These are phyloP conservation scores for Ophiosphaerella herpotricha DNA, from an alignment of 2,329 filamentous ascomycete genomes.

Conservation along the genomic window DNA sequence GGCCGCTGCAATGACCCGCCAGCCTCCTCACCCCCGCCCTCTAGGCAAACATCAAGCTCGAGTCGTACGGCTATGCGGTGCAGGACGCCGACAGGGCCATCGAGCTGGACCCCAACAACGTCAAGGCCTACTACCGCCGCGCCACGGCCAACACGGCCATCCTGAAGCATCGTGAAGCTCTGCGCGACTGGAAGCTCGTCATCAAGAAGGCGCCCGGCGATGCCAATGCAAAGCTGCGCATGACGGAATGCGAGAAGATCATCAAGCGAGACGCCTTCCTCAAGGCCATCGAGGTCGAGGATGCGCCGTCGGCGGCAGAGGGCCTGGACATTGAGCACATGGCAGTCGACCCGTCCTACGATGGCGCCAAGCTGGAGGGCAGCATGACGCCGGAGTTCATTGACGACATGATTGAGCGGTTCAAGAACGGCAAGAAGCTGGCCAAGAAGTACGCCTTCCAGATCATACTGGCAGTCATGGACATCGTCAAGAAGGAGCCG, in stretches of 20 bases:
- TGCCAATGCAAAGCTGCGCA: constrained; percentile 87
- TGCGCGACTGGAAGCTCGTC: constrained; percentile 90
- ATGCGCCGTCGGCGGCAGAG: constrained; percentile 89
- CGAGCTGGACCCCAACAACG: constrained; percentile 82
- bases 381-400: constrained; percentile 97
- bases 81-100: constrained; percentile 89
- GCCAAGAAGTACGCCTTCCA: constrained; percentile 97
- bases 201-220: constrained; percentile 85
- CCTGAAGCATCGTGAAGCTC: constrained; percentile 81
- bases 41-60: constrained; percentile 93
- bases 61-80: constrained; percentile 92
- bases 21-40: constrained; percentile 18
- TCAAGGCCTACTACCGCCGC: constrained; percentile 96
- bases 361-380: constrained; percentile 76
- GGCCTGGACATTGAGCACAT: constrained; percentile 88
- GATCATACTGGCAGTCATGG: constrained; percentile 87
- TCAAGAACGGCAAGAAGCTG: constrained; percentile 87
- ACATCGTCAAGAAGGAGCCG: constrained; percentile 87
- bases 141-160: constrained; percentile 92
- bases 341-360: constrained; percentile 79
- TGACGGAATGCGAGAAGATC: constrained; percentile 92
- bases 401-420: constrained; percentile 93
- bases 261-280: constrained; percentile 92
- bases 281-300: constrained; percentile 89
- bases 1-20: constrained; percentile 23